Base-by-base conservation (phyloP, 768 basidiomycete genomes). In the Paxillus involutus region DNA sequence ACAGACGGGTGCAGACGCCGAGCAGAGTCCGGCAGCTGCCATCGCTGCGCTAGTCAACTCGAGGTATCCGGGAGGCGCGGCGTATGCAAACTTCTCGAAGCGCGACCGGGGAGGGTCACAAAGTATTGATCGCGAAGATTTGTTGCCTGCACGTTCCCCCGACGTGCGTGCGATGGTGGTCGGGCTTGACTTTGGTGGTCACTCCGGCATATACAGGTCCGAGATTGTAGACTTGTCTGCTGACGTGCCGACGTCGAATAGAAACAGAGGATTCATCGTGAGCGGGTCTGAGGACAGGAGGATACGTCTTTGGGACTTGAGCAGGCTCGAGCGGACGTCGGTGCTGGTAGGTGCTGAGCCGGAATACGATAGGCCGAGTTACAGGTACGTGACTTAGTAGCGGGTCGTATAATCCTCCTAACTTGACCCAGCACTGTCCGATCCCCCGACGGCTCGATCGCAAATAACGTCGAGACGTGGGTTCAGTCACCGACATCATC, bases 261-360 rank as follows among this genome's bases (percentile, higher is more conserved):
- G 78, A 19, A 72, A 75, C 32, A 75, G 81, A 33, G 92, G 90
- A 0, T 98, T 86, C 67, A 77, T 96, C 69, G 72, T 98, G 29
- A 93, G 83, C 21, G 96, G 92, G 1, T 96, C 94, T 0, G 91
- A 95, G 61, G 97, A 99, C 70, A 80, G 88, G 46, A 87, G 85
- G 60, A 78, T 99, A 39, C 79, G 93, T 24, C 77, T 92, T 58
- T 98, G 94, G 94, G 94, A 98, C 69, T 67, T 97, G 53, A 82
- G 76, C 8, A 82, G 79, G 60, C 68, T 86, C 26, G 86, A 90
- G 53, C 80, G 85, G 30, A 92, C 94, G 11, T 77, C 81, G 0
- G 79, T 98, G 17, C 72, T 98, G 51, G 93, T 88, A 66, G 91
- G 92, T 2, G 72, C 82, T 2, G 91, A 91, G 58, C 76, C 77